Conservation (phyloP, 176 grass and related monocot species). For the Aegilops longissima region DNA sequence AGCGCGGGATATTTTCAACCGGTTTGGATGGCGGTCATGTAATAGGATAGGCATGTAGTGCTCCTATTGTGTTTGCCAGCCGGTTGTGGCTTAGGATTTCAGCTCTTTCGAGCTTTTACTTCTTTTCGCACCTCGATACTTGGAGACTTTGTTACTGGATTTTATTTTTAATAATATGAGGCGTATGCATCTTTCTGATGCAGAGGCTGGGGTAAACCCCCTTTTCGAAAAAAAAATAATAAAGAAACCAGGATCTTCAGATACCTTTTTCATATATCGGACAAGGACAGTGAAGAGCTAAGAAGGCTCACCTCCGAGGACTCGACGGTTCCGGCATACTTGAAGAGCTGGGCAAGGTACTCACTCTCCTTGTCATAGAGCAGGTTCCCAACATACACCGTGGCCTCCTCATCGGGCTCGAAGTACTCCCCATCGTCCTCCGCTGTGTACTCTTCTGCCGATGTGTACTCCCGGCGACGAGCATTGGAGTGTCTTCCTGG, state of each 20-base stretch:
- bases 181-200: too few relatives aligned
- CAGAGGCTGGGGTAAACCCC: too few relatives aligned
- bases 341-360: slow-evolving; percentile 72
- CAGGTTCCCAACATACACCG: slow-evolving; percentile 74
- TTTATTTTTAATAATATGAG: too few relatives aligned
- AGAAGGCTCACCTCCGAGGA: slow-evolving; percentile 55
- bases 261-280: neutral
- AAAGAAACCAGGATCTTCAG: neutral
- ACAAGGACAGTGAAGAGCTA: neutral
- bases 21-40: too few relatives aligned
- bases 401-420: slow-evolving; percentile 51
- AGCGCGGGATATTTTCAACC: too few relatives aligned
- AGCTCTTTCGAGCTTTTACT: too few relatives aligned
- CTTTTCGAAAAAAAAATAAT: too few relatives aligned
- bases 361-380: slow-evolving; percentile 64
- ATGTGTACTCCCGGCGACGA: neutral
- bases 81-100: too few relatives aligned
- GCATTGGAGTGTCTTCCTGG: neutral
- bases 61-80: too few relatives aligned
- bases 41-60: too few relatives aligned
- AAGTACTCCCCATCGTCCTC: slow-evolving; percentile 49
- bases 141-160: too few relatives aligned
- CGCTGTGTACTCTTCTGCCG: slow-evolving; percentile 5
- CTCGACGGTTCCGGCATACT: slow-evolving; percentile 66
- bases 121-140: too few relatives aligned